Conservation (phyloP, 148 eudicot genomes). For the Spergularia bocconei region DNA sequence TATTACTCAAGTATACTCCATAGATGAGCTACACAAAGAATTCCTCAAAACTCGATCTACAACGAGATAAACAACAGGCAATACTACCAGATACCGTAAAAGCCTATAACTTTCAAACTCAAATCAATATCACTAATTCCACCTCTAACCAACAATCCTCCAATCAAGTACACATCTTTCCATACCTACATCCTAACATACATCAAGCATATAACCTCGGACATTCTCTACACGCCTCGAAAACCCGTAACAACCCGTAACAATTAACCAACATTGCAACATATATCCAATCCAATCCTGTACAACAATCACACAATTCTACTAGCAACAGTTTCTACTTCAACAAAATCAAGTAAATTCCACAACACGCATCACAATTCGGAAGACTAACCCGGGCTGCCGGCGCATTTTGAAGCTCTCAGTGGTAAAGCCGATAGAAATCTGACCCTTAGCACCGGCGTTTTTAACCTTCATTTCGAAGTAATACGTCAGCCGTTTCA, state of each 20-base stretch:
- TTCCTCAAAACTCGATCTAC: too few relatives aligned
- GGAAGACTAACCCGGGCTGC: slow-evolving; percentile 67
- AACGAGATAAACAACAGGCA: too few relatives aligned
- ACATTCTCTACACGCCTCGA: not conserved
- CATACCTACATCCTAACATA: too few relatives aligned
- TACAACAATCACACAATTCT: not conserved
- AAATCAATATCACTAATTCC: too few relatives aligned
- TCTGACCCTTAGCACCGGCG: slow-evolving; percentile 75
- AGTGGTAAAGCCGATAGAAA: slow-evolving; percentile 75
- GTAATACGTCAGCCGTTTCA: slow-evolving; percentile 55
- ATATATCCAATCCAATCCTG: not conserved
- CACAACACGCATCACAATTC: not conserved
- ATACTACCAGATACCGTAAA: too few relatives aligned
- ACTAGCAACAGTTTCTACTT: not conserved
- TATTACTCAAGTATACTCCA: too few relatives aligned
- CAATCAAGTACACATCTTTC: too few relatives aligned
- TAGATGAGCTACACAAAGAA: too few relatives aligned
- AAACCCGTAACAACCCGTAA: slow-evolving; percentile 1
- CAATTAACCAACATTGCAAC: too few relatives aligned
- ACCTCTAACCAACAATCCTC: too few relatives aligned
- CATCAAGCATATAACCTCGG: not conserved
- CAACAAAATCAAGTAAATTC: not conserved
- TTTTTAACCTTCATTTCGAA: slow-evolving; percentile 73
- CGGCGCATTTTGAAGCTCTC: slow-evolving; percentile 70
- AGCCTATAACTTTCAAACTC: too few relatives aligned